Percentiles rank a stretch among this genome's conserved stretches.
These are phyloP conservation scores for Fagopyrum tataricum DNA, from an alignment of 148 eudicot genomes.

Conservation along the genomic window DNA sequence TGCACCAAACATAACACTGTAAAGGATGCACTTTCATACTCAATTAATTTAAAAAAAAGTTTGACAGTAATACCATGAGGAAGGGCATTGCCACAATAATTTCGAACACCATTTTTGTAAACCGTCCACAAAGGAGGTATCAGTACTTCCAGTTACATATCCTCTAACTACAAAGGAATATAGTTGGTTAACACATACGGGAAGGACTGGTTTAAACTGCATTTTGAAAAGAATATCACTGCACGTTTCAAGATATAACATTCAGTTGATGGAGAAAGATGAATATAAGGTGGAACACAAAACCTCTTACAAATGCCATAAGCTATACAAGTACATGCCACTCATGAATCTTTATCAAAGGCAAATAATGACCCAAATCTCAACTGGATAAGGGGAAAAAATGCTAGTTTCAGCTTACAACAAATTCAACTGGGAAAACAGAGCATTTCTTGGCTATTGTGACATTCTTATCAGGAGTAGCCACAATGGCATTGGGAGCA, in stretches of 20 bases:
- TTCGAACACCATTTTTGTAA: conserved; percentile 76
- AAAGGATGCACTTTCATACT: not conserved
- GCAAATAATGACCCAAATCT: not conserved
- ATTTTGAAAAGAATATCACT: not conserved
- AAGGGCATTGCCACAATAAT: conserved; percentile 86
- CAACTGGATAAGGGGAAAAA: not conserved
- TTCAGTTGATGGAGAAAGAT: not conserved
- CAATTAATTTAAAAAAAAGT: conserved; percentile 5
- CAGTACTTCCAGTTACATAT: conserved; percentile 94
- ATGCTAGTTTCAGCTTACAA: conserved; percentile 36
- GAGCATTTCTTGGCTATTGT: conserved; percentile 95
- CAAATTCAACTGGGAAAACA: conserved; percentile 95
- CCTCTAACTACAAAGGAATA: conserved; percentile 62
- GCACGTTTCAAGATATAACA: not conserved
- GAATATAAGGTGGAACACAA: not conserved
- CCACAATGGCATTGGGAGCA: conserved; percentile 67
- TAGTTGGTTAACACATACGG: not conserved
- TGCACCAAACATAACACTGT: conserved; percentile 6
- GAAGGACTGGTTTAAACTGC: not conserved
- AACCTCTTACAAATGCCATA: not conserved
- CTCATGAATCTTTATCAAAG: not conserved
- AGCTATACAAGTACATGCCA: not conserved
- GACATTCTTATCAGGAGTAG: conserved; percentile 79
- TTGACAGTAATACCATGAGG: conserved; percentile 58
- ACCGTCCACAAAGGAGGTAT: conserved; percentile 98